Evolutionary conservation across 257 asterid genomes (phyloP), one percentile per base, ranked within the genome.

Genomic region (Cinchona pubescens): DNA sequence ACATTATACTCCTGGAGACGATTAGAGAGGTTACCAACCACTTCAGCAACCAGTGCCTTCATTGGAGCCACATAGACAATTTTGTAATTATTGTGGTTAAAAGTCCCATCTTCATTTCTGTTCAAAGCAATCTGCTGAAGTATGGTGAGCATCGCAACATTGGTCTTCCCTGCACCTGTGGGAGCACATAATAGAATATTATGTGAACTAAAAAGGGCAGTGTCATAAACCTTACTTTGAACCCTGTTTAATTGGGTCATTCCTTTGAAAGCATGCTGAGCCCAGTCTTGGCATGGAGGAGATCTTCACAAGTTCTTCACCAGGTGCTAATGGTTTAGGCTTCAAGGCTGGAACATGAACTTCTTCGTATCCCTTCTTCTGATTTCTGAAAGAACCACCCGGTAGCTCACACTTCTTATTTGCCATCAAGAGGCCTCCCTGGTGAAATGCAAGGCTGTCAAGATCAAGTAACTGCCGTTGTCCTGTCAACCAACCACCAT

Each of bases 1-100:
- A 84, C 83, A 76, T 78, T 80, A 70, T 81, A 84, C 18, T 84
- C 78, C 75, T 79, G 70, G 58, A 84, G 75, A 42, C 87, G 87
- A 72, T 76, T 81, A 66, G 83, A 78, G 53, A 84, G 79, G 69
- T 84, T 84, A 61, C 83, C 78, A n/a, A 84, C 87, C 15, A 84
- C 83, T 81, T 84, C 87, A 64, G 87, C 87, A 63, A 84, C 87
- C 46, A 84, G 75, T 32, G 87, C 87, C 72, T 84, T 84, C 87
- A 84, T 84, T 40, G 87, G 87, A 64, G 87, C 87, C 74, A 84
- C 85, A 69, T 84, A 84, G 21, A 84, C 87, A 59, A 84, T 84
- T 75, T 84, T 84, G 76, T 84, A 84, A 48, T 79, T 71, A 60
- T 55, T 56, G 63, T 74, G 82, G 38, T 75, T 80, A 66, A 80